Evolutionary conservation across 2,329 filamentous ascomycete species (phyloP), one percentile per base, ranked within the genome.

Genomic region (Lasiodiplodia theobromae): DNA sequence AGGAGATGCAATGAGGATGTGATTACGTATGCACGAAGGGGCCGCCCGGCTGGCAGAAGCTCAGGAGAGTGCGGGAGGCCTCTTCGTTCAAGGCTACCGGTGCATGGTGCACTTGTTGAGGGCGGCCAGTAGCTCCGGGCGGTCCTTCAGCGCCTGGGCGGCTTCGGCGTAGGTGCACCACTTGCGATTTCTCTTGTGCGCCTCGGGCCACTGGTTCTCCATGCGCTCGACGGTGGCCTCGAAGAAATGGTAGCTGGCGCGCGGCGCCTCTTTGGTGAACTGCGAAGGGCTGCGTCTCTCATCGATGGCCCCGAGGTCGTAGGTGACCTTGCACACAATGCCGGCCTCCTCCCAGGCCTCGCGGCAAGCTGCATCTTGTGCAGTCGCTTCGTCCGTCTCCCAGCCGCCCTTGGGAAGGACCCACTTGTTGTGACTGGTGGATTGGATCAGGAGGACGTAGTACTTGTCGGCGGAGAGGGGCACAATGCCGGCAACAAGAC

Each of bases 341-440:
- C 96, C 96, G 52, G 94, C 96, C 83, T 98, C 96, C 83, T 98
- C 96, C 96, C 96, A 98, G 70, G 96, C 96, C 81, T 99, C 96
- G 73, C 96, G 86, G 85, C 85, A 91, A 62, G 89, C 89, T 68
- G 96, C 96, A 68, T 96, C 92, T 78, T 95, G 88, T 71, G 91
- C 89, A 71, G 92, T 96, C 71, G 90, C 88, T 82, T 99, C 96
- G 81, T 99, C 96, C 40, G 89, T 91, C 81, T 99, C 96, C 94
- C 96, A 99, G 70, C 96, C 96, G 77, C 96, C 96, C 80, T 99
- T 99, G 70, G 96, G 96, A 69, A 99, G 86, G 53, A 99, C 96
- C 96, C 96, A 99, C 75, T 92, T 93, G 79, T 93, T 93, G 75
- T 94, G 91, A 72, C 93, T 89, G 65, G 92, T 95, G 67, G 94